A percentile compares a stretch with the other conserved stretches of the same genome.
Evolutionary conservation across 2,329 filamentous ascomycete species (phyloP).

Genomic region (Exserohilum turcica): DNA sequence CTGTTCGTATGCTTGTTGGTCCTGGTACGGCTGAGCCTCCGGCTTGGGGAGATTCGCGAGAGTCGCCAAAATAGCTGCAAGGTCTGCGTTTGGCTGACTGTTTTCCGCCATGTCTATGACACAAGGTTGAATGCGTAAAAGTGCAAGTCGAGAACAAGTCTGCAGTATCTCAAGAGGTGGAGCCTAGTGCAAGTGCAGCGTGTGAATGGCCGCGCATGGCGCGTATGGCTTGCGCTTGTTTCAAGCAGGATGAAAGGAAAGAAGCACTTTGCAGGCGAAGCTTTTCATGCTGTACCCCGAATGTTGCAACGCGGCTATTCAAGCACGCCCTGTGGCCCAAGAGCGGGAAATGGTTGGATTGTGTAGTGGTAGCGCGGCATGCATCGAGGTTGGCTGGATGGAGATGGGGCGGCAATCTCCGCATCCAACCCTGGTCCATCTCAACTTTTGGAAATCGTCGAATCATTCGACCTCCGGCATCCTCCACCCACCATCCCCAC

Average conservation of each 20-base stretch:
- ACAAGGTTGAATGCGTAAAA: background rate
- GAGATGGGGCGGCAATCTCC: constrained; percentile 34
- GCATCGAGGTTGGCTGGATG: constrained; percentile 15
- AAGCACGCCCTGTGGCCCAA: background rate
- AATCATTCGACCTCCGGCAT: constrained; percentile 35
- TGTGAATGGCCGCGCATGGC: constrained; percentile 15
- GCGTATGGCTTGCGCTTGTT: constrained; percentile 12
- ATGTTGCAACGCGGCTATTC: background rate
- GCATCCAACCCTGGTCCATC: constrained; percentile 31
- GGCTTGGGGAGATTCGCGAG: constrained; percentile 39
- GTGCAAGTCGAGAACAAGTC: background rate
- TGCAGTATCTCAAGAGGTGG: background rate
- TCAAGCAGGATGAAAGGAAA: constrained; percentile 13
- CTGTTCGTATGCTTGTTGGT: constrained; percentile 11
- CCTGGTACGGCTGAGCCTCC: constrained; percentile 16
- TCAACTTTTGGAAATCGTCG: constrained; percentile 41
- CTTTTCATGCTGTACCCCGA: background rate
- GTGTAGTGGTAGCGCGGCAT: constrained; percentile 3
- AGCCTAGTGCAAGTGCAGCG: background rate
- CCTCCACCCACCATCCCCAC: constrained; percentile 18
- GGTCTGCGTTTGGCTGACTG: constrained; percentile 30
- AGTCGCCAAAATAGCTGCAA: constrained; percentile 44
- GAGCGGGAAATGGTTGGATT: background rate
- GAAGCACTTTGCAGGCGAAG: background rate
- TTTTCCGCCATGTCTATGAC: constrained; percentile 40